Evolutionary conservation across 2,329 filamentous ascomycete genomes (phyloP), one percentile per base, ranked within the genome.

Genomic region (Ophiostoma novo-ulmi): DNA sequence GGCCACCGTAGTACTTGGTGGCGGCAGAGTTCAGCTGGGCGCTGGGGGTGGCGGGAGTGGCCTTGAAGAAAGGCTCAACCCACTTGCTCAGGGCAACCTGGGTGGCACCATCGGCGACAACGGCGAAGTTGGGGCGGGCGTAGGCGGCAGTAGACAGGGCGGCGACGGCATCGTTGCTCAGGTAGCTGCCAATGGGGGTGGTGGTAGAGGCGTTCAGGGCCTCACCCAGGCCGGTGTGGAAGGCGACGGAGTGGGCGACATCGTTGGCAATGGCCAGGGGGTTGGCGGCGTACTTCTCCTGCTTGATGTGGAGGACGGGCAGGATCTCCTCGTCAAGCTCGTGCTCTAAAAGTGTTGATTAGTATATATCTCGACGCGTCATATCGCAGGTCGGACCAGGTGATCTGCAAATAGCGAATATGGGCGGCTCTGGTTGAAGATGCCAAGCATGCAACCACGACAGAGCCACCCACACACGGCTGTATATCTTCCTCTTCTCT

Each of bases 1-100:
- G 93, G 78, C 95, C 96, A 80, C 95, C 95, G 78, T 88, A 91
- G 88, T 98, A 99, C 82, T 94, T 95, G 79, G 88, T 87, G 74
- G 91, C 84, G 75, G 87, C 81, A 85, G 74, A 91, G 82, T 58
- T 82, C 76, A 78, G 82, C 81, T 75, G 81, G 80, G 73, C 85
- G 79, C 36, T 44, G 10, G 63, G 35, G 74, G 84, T 80, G 75
- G 84, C 80, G 71, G 89, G 86, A 68, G 91, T 84, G 72, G 86
- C 85, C 80, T 89, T 88, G 86, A 99, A 98, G 87, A 97, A 97
- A 79, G 97, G 89, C 78, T 89, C 88, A 74, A 96, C 89, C 94
- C 94, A 98, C 84, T 95, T 96, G 78, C 87, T 86, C 75, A 98
- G 84, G 74, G 91, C 88, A 71, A 85, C 83, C 75, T 92, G 85